Percentiles rank a stretch among this genome's conserved stretches.
Conservation (phyloP, 805 yeast genomes). For the Danielia reshetovae region DNA sequence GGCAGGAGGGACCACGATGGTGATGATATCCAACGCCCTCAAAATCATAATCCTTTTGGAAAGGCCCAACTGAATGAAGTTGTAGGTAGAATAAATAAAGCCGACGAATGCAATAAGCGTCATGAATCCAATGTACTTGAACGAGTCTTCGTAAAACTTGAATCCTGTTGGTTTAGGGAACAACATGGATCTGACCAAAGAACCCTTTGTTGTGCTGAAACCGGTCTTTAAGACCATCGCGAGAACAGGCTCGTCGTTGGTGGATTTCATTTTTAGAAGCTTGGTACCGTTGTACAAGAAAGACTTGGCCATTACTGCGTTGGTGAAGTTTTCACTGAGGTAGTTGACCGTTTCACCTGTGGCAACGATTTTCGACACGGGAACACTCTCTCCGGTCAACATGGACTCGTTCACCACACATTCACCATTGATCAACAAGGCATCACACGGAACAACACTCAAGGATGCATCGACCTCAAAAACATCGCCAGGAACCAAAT, state of each 20-base stretch:
- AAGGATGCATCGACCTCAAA: constrained; percentile 88
- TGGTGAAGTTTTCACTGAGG: constrained; percentile 57
- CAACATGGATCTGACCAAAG: constrained; percentile 89
- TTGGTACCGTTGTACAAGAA: constrained; percentile 87
- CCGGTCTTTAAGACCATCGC: constrained; percentile 91
- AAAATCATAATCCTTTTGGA: constrained; percentile 67
- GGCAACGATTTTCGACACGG: constrained; percentile 79
- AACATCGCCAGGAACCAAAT: constrained; percentile 93
- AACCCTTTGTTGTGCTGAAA: constrained; percentile 93
- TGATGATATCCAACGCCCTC: constrained; percentile 88
- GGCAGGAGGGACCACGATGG: constrained; percentile 98
- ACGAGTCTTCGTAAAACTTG: constrained; percentile 91
- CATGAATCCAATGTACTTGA: constrained; percentile 95
- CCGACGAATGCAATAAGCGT: constrained; percentile 79
- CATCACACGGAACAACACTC: constrained; percentile 78
- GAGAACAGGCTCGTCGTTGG: constrained; percentile 70
- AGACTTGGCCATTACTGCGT: constrained; percentile 66
- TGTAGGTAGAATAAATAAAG: constrained; percentile 75
- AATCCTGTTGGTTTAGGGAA: constrained; percentile 94
- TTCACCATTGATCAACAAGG: constrained; percentile 82
- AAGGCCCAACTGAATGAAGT: constrained; percentile 74
- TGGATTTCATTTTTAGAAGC: constrained; percentile 74
- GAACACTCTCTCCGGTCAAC: constrained; percentile 98
- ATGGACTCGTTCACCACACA: constrained; percentile 96
- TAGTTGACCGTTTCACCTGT: constrained; percentile 55